Evolutionary conservation across 2,329 filamentous ascomycete species (phyloP).

Genomic region (Macrophomina phaseolina): DNA sequence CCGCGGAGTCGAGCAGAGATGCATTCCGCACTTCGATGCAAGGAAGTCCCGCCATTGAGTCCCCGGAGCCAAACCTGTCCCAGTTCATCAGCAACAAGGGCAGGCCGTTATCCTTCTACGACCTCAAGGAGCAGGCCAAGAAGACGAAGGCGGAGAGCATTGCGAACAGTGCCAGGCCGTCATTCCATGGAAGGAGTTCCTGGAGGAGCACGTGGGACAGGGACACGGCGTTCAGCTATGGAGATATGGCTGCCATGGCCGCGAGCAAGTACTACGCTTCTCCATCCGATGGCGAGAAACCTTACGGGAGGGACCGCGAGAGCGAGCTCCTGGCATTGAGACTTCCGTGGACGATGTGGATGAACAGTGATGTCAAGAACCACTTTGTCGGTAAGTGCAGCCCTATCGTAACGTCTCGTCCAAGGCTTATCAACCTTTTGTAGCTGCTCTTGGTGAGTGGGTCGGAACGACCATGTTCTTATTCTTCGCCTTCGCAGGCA

Average conservation of each 20-base stretch:
- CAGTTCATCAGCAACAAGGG: neutral
- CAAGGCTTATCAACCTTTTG: neutral
- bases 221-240: constrained; percentile 10
- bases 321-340: constrained; percentile 31
- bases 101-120: constrained; percentile 18
- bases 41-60: neutral
- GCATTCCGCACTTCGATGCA: neutral
- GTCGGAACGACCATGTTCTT: constrained; percentile 27
- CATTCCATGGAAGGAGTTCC: neutral
- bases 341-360: constrained; percentile 45
- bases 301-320: neutral
- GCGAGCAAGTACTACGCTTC: neutral
- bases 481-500: constrained; percentile 38
- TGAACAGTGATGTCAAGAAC: constrained; percentile 45
- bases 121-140: constrained; percentile 23
- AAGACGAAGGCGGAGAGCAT: constrained; percentile 16
- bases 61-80: constrained; percentile 8
- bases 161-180: neutral
- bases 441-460: constrained; percentile 24
- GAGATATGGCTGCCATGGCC: constrained; percentile 9
- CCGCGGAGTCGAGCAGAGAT: constrained; percentile 6
- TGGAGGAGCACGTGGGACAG: constrained; percentile 12
- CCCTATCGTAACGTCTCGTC: too few relatives aligned
- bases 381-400: constrained; percentile 27
- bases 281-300: neutral